Base-by-base conservation (phyloP, 768 basidiomycete species). In the Cubamyces sp. region DNA sequence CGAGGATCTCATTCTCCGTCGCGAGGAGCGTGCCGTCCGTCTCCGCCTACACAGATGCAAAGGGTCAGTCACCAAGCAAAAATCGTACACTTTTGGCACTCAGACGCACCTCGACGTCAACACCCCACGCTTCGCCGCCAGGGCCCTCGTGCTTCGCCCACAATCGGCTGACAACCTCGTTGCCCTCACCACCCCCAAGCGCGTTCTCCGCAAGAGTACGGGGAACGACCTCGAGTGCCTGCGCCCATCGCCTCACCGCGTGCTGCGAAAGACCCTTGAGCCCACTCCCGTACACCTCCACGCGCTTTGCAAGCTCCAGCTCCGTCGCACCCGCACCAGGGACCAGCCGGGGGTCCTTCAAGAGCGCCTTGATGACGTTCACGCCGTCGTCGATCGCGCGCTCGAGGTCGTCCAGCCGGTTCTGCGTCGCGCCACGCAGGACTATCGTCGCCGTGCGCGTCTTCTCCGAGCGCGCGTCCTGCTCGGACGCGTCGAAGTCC, bases 341-440 rank as follows among this genome's bases (percentile, higher is more conserved):
- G 1, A 98, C 91, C 61, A 98, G 79, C 48, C 96, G 79, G 26
- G 88, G 81, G 69, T 99, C 96, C 73, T 96, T 95, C 70, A 99
- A 76, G 65, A 99, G 74, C 28, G 90, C 83, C 76, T 98, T 95
- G 78, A 99, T 91, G 45, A 96, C 96, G 76, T 92, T 95, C 65
- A 96, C 94, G 26, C 96, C 97, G 69, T 98, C 96, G 72, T 98
- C 97, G 49, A 99, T 82, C 28, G 96, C 95, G 26, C 97, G 85
- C 75, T 99, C 96, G 37, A 99, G 84, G 74, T 98, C 97, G 71
- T 99, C 97, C 50, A 98, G 77, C 66, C 88, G 88, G 77, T 98
- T 98, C 51, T 91, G 84, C 0, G 97, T 99, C 34, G 97, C 96
- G 0, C 97, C 97, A 15, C 97, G 86, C 45, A 99, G 79, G 19